Evolutionary conservation across 768 basidiomycete species (phyloP).

Genomic region (Suillus ampliporus): DNA sequence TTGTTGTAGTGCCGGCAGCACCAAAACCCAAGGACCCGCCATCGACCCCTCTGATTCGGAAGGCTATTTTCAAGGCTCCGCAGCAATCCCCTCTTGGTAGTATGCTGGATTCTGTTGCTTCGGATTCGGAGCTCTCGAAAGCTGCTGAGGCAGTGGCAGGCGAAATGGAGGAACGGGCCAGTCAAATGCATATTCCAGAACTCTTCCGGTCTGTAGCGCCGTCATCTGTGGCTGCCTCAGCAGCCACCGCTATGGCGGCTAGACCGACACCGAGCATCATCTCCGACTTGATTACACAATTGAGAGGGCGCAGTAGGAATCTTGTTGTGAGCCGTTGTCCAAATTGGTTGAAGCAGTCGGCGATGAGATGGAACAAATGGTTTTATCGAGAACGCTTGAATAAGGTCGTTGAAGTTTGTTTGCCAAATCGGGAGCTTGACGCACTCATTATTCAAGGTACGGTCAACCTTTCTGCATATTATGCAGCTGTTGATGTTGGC

Average conservation of each 20-base stretch:
- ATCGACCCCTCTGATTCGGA: slow-evolving; percentile 44
- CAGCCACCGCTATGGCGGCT: neutral
- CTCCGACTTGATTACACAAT: slow-evolving; percentile 9
- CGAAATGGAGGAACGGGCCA: slow-evolving; percentile 27
- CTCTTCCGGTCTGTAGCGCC: slow-evolving; percentile 51
- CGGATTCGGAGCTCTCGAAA: slow-evolving; percentile 61
- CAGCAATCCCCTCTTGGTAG: slow-evolving; percentile 55
- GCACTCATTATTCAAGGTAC: slow-evolving; percentile 66
- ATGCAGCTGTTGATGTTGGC: slow-evolving; percentile 1
- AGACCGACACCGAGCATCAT: slow-evolving; percentile 5
- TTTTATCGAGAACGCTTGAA: slow-evolving; percentile 62
- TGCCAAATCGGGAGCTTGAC: slow-evolving; percentile 69
- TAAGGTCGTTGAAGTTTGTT: slow-evolving; percentile 54
- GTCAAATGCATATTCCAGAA: slow-evolving; percentile 48
- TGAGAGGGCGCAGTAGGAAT: slow-evolving; percentile 6
- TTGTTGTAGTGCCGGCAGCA: slow-evolving; percentile 31
- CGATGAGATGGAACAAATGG: slow-evolving; percentile 47
- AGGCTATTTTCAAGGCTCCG: slow-evolving; percentile 45
- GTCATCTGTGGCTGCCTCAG: slow-evolving; percentile 13
- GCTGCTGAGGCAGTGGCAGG: slow-evolving; percentile 54
- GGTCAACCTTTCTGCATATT: neutral
- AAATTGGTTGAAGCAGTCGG: slow-evolving; percentile 28
- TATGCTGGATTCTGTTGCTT: slow-evolving; percentile 61
- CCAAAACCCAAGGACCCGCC: slow-evolving; percentile 36
- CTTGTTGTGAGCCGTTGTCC: slow-evolving; percentile 37